Evolutionary conservation across 108 stramenopile species (phyloP).

Genomic region (Pseudonitzschia multiseries): DNA sequence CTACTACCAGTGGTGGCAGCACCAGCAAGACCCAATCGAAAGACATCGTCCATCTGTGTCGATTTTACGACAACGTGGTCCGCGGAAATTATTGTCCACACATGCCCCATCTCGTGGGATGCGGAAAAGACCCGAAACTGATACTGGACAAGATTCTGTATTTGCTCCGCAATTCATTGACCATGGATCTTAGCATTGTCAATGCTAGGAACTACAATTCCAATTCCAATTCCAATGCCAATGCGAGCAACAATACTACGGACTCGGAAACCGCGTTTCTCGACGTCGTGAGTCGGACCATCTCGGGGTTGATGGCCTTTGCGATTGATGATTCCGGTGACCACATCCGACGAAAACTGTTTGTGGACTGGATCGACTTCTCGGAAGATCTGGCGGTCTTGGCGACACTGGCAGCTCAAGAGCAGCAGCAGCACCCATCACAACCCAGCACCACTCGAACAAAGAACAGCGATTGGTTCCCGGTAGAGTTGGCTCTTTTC

Average conservation of each 20-base stretch:
- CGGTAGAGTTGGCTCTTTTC: neutral
- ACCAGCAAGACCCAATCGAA: slow-evolving; percentile 1
- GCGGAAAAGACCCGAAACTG: slow-evolving; percentile 22
- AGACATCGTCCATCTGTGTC: slow-evolving; percentile 63
- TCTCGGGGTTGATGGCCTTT: slow-evolving; percentile 5
- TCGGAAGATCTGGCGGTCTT: neutral
- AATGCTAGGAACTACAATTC: too few relatives aligned
- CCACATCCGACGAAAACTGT: slow-evolving; percentile 10
- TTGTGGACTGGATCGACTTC: slow-evolving; percentile 15
- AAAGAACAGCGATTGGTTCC: neutral
- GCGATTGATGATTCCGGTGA: slow-evolving; percentile 3
- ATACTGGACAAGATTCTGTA: slow-evolving; percentile 13
- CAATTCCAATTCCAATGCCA: too few relatives aligned
- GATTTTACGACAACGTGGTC: slow-evolving; percentile 64
- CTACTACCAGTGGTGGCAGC: neutral
- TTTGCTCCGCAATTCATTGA: slow-evolving; percentile 9
- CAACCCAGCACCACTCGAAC: neutral
- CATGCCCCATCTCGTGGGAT: slow-evolving; percentile 46
- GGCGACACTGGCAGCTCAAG: neutral
- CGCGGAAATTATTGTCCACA: slow-evolving; percentile 68
- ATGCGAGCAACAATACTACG: too few relatives aligned
- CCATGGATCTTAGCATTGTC: neutral
- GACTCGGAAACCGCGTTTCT: neutral
- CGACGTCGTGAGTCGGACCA: slow-evolving; percentile 2
- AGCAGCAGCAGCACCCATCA: neutral